Evolutionary conservation across 495 filamentous ascomycete species (phyloP), one percentile per base, ranked within the genome.

Genomic region (Lichina pygmaea): DNA sequence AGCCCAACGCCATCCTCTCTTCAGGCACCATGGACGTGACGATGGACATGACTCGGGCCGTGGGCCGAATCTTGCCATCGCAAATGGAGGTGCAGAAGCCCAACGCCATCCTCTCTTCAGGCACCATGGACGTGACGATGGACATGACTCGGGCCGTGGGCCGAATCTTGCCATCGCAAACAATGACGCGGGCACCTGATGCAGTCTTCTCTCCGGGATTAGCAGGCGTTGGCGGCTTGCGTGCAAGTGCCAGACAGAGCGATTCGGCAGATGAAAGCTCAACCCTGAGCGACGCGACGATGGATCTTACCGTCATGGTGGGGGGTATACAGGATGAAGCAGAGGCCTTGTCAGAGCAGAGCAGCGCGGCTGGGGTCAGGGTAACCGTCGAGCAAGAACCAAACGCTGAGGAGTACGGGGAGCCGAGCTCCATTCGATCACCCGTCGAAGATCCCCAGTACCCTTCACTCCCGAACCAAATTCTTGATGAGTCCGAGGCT

Each of bases 71-170:
- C 46, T 56, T 75, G 37, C 43, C 31, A 6, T 24, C 39, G 31
- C 41, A 39, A 39, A 11, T 39, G 13, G 2, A 11, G 11, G 11
- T 15, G 10, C 11, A 39, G 10, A 15, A 1, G 13, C 3, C 13
- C 13, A 39, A 11, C 36, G 13, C 10, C 11, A 6, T 15, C 13
- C 13, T 15, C 5, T 11, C 13, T 11, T 5, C 10, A 45, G 12
- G 48, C 38, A 50, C 49, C 10, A 59, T 56, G 8, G 66, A 66
- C 17, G 59, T 65, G 57, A 66, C 61, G 34, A 68, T 70, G 66
- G 70, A 73, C 17, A 68, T 71, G 50, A 74, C 70, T 10, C 61
- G 53, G 8, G 64, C 63, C 1, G 55, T 72, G n/a, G 70, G 70
- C n/a, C 66, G 68, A 3, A 71, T 73, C 46, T 56, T 75, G 37